phyloP scores from a whole-genome alignment of 768 basidiomycete species.

The Lyophyllum semitale region DNA sequence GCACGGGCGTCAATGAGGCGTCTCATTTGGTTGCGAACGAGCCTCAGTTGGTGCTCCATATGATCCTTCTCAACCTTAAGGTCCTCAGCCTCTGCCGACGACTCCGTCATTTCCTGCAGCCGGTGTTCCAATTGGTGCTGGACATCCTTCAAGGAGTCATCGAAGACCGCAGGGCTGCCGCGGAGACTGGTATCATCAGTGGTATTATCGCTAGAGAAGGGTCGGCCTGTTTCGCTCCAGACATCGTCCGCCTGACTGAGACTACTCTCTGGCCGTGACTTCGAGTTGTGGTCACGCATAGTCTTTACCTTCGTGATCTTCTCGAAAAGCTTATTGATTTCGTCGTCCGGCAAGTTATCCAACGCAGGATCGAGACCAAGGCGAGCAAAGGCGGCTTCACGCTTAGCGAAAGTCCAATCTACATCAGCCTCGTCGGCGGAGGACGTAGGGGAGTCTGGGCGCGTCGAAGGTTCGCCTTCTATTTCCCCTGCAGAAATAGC shows the following conservation, averaged over 20 bases:
- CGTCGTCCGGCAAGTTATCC: constrained; percentile 92
- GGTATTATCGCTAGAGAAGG: constrained; percentile 65
- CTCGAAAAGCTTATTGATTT: constrained; percentile 91
- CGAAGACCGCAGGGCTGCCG: constrained; percentile 62
- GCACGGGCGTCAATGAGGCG: constrained; percentile 76
- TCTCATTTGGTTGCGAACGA: constrained; percentile 82
- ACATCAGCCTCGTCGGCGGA: constrained; percentile 75
- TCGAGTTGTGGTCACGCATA: constrained; percentile 77
- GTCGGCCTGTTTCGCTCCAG: constrained; percentile 89
- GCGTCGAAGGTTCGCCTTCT: constrained; percentile 60
- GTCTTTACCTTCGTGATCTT: constrained; percentile 92
- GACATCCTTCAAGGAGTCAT: constrained; percentile 66
- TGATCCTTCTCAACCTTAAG: constrained; percentile 89
- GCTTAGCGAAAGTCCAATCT: constrained; percentile 97
- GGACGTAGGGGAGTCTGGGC: constrained; percentile 78
- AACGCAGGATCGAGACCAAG: constrained; percentile 87
- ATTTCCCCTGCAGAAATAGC: constrained; percentile 69
- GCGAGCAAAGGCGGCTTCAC: constrained; percentile 88
- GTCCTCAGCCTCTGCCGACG: constrained; percentile 74
- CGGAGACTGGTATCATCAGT: constrained; percentile 87
- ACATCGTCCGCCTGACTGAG: constrained; percentile 83
- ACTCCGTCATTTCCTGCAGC: constrained; percentile 56
- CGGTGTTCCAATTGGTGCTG: constrained; percentile 78
- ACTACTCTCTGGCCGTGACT: constrained; percentile 88
- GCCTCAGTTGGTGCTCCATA: constrained; percentile 84